These are phyloP conservation scores for Byssoonygena ceratinophila DNA, from an alignment of 2,329 filamentous ascomycete genomes.

Conservation along the genomic window DNA sequence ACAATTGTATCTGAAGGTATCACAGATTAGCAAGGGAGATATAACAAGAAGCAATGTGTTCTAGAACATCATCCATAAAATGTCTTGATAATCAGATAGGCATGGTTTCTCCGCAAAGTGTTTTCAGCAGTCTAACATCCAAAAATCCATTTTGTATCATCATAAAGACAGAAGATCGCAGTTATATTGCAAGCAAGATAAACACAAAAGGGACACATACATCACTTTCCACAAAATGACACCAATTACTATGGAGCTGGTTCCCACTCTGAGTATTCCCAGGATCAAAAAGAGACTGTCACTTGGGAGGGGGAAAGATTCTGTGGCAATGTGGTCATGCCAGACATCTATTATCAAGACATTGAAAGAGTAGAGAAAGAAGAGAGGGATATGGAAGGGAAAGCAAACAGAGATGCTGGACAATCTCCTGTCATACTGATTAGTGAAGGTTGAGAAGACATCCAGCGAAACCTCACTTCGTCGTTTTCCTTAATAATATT, in stretches of 20 bases:
- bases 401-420: background rate
- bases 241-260: background rate
- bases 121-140: slow-evolving; percentile 43
- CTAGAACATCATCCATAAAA: background rate
- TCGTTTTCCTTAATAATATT: background rate
- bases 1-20: background rate
- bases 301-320: background rate
- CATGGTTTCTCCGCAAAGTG: slow-evolving; percentile 32
- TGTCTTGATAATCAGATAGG: slow-evolving; percentile 15
- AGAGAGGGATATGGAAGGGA: background rate
- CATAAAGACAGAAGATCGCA: slow-evolving; percentile 25
- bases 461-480: background rate
- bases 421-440: background rate
- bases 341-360: slow-evolving; percentile 4
- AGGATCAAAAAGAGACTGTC: background rate
- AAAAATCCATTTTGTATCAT: slow-evolving; percentile 23
- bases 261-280: background rate
- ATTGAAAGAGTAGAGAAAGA: slow-evolving; percentile 3
- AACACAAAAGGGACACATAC: background rate
- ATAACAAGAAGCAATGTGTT: no score
- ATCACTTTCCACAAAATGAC: background rate
- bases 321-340: background rate
- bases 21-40: slow-evolving; percentile 9
- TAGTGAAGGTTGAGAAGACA: background rate
- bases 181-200: background rate